phyloP scores from a whole-genome alignment of 176 grass and related monocot species.

The Rhynchospora pubera region DNA sequence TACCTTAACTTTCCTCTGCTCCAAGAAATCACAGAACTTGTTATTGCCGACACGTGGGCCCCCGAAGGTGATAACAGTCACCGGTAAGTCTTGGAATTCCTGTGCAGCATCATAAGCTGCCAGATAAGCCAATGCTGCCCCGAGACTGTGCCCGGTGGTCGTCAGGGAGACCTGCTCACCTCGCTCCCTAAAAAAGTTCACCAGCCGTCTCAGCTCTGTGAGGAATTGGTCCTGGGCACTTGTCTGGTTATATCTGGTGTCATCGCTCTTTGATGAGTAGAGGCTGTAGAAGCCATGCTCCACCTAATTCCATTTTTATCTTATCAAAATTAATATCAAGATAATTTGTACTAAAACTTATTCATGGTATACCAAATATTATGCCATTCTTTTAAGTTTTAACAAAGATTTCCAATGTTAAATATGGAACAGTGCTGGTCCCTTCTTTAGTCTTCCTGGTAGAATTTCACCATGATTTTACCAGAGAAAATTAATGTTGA shows the following conservation, averaged over 20 bases:
- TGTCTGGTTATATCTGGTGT: neutral
- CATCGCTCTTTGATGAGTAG: slow-evolving; percentile 19
- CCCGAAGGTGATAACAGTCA: slow-evolving; percentile 21
- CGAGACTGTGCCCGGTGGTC: slow-evolving; percentile 26
- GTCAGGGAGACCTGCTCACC: slow-evolving; percentile 7
- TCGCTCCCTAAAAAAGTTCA: neutral
- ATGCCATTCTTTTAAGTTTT: neutral
- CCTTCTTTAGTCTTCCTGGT: neutral
- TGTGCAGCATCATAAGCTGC: slow-evolving; percentile 23
- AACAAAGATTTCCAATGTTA: neutral
- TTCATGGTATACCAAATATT: neutral
- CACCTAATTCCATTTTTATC: neutral
- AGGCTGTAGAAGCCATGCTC: slow-evolving; percentile 27
- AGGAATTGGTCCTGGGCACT: slow-evolving; percentile 26
- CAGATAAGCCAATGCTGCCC: slow-evolving; percentile 20
- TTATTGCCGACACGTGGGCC: slow-evolving; percentile 27
- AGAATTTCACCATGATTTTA: neutral
- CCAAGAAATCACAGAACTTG: slow-evolving; percentile 15
- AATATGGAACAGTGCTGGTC: neutral
- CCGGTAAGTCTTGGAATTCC: neutral
- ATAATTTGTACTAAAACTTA: neutral
- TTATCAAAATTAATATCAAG: neutral
- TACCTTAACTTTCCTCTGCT: slow-evolving; percentile 15
- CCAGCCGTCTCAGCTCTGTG: neutral
- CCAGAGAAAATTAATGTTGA: neutral